Evolutionary conservation across 345 rosid genomes (phyloP).

Genomic region (Eutrema yunnanense): DNA sequence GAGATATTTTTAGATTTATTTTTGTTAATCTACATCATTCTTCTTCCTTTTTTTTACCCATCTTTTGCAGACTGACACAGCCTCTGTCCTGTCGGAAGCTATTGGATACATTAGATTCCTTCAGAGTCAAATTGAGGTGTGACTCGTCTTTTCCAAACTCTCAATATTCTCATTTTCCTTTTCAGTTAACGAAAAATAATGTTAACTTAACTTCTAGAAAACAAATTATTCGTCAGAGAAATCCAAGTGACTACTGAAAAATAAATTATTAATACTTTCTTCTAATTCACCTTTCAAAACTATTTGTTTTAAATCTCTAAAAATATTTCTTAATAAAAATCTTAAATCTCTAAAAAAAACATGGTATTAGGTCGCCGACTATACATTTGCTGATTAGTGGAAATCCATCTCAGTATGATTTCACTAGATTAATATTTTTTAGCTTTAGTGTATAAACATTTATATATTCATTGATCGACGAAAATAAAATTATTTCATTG

Average conservation of each 20-base stretch:
- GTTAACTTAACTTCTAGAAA: background rate
- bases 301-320: background rate
- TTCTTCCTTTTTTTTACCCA: constrained; percentile 36
- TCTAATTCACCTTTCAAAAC: background rate
- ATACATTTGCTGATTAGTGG: background rate
- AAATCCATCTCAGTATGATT: background rate
- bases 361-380: background rate
- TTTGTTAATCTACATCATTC: constrained; percentile 32
- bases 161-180: constrained; percentile 19
- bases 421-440: background rate
- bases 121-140: constrained; percentile 95
- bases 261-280: background rate
- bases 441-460: background rate
- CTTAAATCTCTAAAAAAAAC: background rate
- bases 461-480: background rate
- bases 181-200: background rate
- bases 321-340: no score
- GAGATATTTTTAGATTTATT: background rate
- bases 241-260: background rate
- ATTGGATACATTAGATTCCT: constrained; percentile 99
- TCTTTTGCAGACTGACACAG: constrained; percentile 98
- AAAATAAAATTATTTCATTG: background rate
- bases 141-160: constrained; percentile 30
- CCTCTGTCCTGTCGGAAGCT: constrained; percentile 96
- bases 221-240: background rate